Conservation (phyloP, 2,329 filamentous ascomycete genomes). For the Venturiaceae sp. region DNA sequence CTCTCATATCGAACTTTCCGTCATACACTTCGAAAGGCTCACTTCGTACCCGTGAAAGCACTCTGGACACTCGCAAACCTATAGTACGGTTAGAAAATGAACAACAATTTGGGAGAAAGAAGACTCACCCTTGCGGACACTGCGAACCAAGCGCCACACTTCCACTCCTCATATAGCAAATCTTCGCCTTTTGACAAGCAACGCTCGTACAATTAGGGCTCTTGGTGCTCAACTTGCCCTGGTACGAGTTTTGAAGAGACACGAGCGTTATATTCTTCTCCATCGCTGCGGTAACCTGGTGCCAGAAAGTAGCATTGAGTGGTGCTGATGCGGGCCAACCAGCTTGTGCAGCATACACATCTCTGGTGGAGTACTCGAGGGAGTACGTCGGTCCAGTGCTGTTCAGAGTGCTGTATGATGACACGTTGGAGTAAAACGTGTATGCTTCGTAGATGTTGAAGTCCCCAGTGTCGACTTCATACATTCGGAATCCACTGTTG, state of each 20-base stretch:
- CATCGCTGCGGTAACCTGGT: constrained; percentile 48
- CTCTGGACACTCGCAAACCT: constrained; percentile 1
- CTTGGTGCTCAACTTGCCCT: constrained; percentile 42
- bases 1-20: no score
- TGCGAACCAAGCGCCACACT: constrained; percentile 40
- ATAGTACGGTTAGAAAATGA: neutral
- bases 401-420: constrained; percentile 27
- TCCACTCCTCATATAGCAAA: constrained; percentile 51
- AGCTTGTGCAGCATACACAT: constrained; percentile 35
- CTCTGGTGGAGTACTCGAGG: constrained; percentile 43
- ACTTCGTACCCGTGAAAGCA: constrained; percentile 1
- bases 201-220: constrained; percentile 42
- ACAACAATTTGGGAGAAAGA: neutral
- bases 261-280: constrained; percentile 40
- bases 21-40: no score
- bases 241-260: constrained; percentile 37
- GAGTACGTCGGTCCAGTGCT: constrained; percentile 36
- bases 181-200: constrained; percentile 43
- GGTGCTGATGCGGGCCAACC: constrained; percentile 39
- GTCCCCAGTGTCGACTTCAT: constrained; percentile 44
- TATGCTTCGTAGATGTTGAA: constrained; percentile 46
- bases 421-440: constrained; percentile 45
- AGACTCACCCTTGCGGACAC: constrained; percentile 40
- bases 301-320: constrained; percentile 51
- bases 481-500: constrained; percentile 44